phyloP scores from a whole-genome alignment of 2,329 filamentous ascomycete species.

The Clarireedia homoeocarpa region DNA sequence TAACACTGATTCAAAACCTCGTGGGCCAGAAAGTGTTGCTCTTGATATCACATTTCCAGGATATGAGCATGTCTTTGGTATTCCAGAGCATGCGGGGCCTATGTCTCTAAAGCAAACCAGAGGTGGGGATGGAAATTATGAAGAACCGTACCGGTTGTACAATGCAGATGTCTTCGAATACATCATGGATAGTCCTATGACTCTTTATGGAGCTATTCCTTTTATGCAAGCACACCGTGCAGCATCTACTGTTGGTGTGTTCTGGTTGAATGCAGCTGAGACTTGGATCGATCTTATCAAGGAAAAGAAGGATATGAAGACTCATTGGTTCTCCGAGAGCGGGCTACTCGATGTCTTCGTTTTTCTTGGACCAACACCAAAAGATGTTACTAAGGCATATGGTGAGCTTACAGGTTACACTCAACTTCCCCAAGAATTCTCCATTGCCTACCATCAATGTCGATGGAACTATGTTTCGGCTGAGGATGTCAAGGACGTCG shows the following conservation, averaged over 20 bases:
- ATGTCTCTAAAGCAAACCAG: slow-evolving; percentile 85
- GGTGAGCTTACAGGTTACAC: slow-evolving; percentile 87
- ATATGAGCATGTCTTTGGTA: slow-evolving; percentile 88
- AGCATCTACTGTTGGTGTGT: slow-evolving; percentile 87
- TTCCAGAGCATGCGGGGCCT: slow-evolving; percentile 85
- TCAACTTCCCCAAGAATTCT: slow-evolving; percentile 84
- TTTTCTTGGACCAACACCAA: slow-evolving; percentile 81
- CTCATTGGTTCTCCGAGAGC: slow-evolving; percentile 94
- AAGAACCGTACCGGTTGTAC: slow-evolving; percentile 88
- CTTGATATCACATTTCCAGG: slow-evolving; percentile 88
- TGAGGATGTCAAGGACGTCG: slow-evolving; percentile 93
- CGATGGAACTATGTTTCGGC: slow-evolving; percentile 98
- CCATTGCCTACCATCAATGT: slow-evolving; percentile 93
- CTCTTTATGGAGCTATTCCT: slow-evolving; percentile 91
- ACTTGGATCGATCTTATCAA: slow-evolving; percentile 97
- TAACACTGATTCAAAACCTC: slow-evolving; percentile 92
- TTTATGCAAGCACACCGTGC: slow-evolving; percentile 97
- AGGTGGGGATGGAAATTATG: slow-evolving; percentile 76
- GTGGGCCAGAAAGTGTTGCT: slow-evolving; percentile 83
- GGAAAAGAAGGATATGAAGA: slow-evolving; percentile 68
- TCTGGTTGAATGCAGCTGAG: slow-evolving; percentile 96
- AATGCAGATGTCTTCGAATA: slow-evolving; percentile 98
- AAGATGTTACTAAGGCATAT: slow-evolving; percentile 74
- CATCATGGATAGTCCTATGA: slow-evolving; percentile 95
- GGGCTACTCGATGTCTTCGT: slow-evolving; percentile 89